Evolutionary conservation across 2,329 filamentous ascomycete genomes (phyloP), one percentile per base, ranked within the genome.

Genomic region (Ophioceras dolichostomum): DNA sequence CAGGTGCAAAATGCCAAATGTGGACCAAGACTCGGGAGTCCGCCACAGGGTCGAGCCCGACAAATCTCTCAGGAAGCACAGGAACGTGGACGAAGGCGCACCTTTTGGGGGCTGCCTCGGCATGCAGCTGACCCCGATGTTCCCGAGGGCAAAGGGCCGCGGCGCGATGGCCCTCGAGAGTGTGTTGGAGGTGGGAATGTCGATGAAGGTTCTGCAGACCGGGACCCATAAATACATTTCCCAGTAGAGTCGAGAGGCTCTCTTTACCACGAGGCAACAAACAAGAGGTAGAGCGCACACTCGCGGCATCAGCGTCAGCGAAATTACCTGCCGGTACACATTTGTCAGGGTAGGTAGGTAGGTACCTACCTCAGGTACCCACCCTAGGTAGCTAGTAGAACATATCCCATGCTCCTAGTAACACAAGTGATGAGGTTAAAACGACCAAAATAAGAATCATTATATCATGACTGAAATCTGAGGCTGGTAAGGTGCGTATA

Each of bases 1-100:
- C 34, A 70, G 67, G 38, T 85, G 81, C 58, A 81, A 76, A 47
- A 54, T 86, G 46, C 79, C 79, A 16, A 85, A 85, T 46, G 76
- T 83, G 2, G 67, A 84, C 51, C 79, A 69, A 1, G 60, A 62
- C 14, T 76, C 63, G 5, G 81, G 70, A n/a, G 49, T 66, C 28
- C 65, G 66, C 17, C 72, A 79, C 49, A 50, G 53, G 17, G 52
- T 56, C 21, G 68, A 80, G 55, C 74, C 78, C 0, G 71, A 76
- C 48, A 61, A 58, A 37, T 72, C 76, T 0, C 58, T 83, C 41
- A 61, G 73, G 24, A 66, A 66, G 42, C 67, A 69, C 44, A 66
- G 78, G 10, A 62, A 71, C 9, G 70, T 82, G 18, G 78, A 82
- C 50, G 56, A 64, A 16, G 77, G 77, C 2, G 70, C 71, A 1